phyloP scores from a whole-genome alignment of 2,329 filamentous ascomycete genomes.

The Talaromyces piceae region DNA sequence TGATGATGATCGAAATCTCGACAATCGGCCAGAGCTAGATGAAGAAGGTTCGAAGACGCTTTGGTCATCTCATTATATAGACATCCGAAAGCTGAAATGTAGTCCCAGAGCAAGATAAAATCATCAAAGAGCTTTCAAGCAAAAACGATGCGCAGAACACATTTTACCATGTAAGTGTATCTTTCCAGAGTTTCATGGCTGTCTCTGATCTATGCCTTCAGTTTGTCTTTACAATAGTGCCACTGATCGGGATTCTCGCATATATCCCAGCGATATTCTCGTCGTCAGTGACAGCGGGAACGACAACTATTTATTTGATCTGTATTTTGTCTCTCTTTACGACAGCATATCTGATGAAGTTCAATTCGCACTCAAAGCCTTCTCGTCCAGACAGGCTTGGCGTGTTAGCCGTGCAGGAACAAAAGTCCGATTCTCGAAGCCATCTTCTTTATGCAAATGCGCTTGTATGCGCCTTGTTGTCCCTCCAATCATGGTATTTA shows the following conservation, averaged over 20 bases:
- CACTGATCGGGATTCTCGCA: slow-evolving; percentile 23
- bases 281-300: slow-evolving; percentile 11
- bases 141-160: slow-evolving; percentile 33
- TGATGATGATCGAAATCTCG: slow-evolving; percentile 35
- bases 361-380: slow-evolving; percentile 16
- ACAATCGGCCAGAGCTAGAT: slow-evolving; percentile 59
- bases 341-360: slow-evolving; percentile 33
- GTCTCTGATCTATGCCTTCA: slow-evolving; percentile 11
- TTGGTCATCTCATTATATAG: background rate
- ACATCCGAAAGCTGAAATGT: slow-evolving; percentile 7
- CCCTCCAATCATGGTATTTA: slow-evolving; percentile 20
- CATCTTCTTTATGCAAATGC: slow-evolving; percentile 2
- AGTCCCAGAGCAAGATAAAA: slow-evolving; percentile 33
- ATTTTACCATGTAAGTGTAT: slow-evolving; percentile 31
- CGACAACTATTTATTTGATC: slow-evolving; percentile 24
- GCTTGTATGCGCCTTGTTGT: slow-evolving; percentile 23
- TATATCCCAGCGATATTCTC: slow-evolving; percentile 28
- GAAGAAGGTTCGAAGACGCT: slow-evolving; percentile 56
- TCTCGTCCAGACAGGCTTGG: background rate
- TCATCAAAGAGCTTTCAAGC: slow-evolving; percentile 29
- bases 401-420: background rate
- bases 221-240: slow-evolving; percentile 30
- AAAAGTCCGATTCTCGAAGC: background rate
- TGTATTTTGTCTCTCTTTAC: slow-evolving; percentile 29
- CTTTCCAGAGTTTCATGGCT: background rate